Base-by-base conservation (phyloP, 1,284 basidiomycete genomes). In the Cryptococcus neoformans region DNA sequence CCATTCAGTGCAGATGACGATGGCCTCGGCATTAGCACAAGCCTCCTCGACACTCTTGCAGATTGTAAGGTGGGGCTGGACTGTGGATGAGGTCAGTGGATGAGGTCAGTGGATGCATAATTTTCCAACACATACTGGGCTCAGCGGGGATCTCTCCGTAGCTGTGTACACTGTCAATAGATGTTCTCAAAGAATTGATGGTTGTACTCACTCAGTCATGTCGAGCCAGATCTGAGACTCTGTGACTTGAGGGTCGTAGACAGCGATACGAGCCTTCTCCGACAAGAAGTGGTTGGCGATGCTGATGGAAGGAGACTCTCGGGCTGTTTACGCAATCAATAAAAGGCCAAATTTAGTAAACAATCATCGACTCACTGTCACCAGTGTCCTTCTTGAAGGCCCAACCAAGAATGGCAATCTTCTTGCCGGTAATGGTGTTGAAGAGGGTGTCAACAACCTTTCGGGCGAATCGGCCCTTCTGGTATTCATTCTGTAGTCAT, bases 321-420 rank as follows among this genome's bases (percentile, higher is more conserved):
- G 92, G 53, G 92, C 68, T 70, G 54, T 40, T 50, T 1, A 9
- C 40, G 21, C 39, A 12, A 46, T 12, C 34, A 9, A 10, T 55
- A 46, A 54, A 14, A 44, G 28, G 28, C 28, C 4, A 4, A 4
- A 28, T 28, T 28, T 28, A 28, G 28, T 28, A 28, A 28, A 28
- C 28, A 28, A 4, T 28, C 28, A n/a, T 21, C 8, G 40, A 60
- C 68, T 62, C 57, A 70, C 68, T 96, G 78, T 97, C 93, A 63
- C 93, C 93, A 21, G 93, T 97, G 78, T 96, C 92, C 49, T 92
- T 92, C 82, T 94, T 94, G 85, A 93, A 94, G 6, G 91, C 91
- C 72, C 75, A 77, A 16, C 95, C 96, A 51, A 99, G 87, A 47
- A 99, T 88, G 47, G 95, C 91, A 69, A 99, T 93, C 73, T 87